These are phyloP conservation scores for Silene uniflora DNA, from an alignment of 148 eudicot genomes.

Conservation along the genomic window DNA sequence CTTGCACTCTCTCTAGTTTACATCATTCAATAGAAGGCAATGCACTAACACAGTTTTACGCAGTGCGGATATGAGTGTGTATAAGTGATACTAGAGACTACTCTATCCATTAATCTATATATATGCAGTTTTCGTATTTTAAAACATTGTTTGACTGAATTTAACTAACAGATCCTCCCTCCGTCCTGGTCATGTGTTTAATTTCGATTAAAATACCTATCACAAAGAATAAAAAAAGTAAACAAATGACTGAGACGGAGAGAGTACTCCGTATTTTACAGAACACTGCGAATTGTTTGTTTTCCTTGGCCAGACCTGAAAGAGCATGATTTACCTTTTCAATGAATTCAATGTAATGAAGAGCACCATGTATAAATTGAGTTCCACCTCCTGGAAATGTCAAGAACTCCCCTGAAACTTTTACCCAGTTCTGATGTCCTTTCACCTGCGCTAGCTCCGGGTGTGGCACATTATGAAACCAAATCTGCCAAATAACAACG, in stretches of 20 bases:
- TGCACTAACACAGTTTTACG: neutral
- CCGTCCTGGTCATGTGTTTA: no score
- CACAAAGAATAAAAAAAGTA: no score
- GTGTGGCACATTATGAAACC: conserved; percentile 88
- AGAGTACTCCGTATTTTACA: no score
- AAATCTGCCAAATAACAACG: conserved; percentile 38
- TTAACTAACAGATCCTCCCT: no score
- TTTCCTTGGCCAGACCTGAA: neutral
- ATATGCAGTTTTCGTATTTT: no score
- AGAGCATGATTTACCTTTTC: conserved; percentile 43
- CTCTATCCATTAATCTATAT: no score
- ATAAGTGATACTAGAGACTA: no score
- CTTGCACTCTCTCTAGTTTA: neutral
- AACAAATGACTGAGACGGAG: no score
- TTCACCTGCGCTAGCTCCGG: conserved; percentile 63
- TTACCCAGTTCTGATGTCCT: conserved; percentile 93
- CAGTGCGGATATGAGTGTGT: no score
- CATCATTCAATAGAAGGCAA: neutral
- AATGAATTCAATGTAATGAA: conserved; percentile 69
- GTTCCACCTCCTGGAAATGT: conserved; percentile 94
- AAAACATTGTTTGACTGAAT: no score
- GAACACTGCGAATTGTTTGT: no score
- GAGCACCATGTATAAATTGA: conserved; percentile 82
- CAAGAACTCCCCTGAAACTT: conserved; percentile 64
- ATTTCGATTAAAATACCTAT: no score